A percentile compares a stretch with the other conserved stretches of the same genome.
These are phyloP conservation scores for Paramyrothecium sp. DNA, from an alignment of 2,329 filamentous ascomycete genomes.

Conservation along the genomic window DNA sequence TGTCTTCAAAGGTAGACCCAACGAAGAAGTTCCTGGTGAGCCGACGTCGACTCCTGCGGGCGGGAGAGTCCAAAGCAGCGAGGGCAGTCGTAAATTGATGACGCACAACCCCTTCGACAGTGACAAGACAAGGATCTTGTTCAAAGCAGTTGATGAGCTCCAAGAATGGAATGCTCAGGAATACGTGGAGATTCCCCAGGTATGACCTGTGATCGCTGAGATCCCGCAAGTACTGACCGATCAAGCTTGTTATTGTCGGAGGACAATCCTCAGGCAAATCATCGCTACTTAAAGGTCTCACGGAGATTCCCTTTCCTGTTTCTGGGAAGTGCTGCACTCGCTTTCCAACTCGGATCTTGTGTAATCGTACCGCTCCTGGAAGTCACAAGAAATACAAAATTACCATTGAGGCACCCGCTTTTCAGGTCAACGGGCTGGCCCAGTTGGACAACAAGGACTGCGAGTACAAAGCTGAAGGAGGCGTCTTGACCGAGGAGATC, in stretches of 20 bases:
- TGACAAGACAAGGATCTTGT: slow-evolving; percentile 29
- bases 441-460: slow-evolving; percentile 13
- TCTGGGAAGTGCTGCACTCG: slow-evolving; percentile 30
- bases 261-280: slow-evolving; percentile 36
- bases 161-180: slow-evolving; percentile 26
- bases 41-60: no score
- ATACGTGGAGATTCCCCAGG: slow-evolving; percentile 32
- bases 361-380: slow-evolving; percentile 26
- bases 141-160: slow-evolving; percentile 34
- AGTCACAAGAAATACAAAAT: slow-evolving; percentile 26
- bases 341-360: slow-evolving; percentile 35
- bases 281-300: slow-evolving; percentile 32
- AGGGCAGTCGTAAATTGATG: slow-evolving; percentile 4
- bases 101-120: slow-evolving; percentile 31
- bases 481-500: slow-evolving; percentile 21
- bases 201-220: slow-evolving; percentile 9
- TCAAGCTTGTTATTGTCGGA: slow-evolving; percentile 33
- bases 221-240: background rate
- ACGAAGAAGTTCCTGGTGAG: no score
- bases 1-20: no score
- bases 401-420: slow-evolving; percentile 24
- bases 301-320: slow-evolving; percentile 34
- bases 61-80: background rate
- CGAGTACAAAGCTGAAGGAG: slow-evolving; percentile 17
- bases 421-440: slow-evolving; percentile 16